Evolutionary conservation across 2,329 filamentous ascomycete genomes (phyloP).

Genomic region (Arthrocladium fulminans): DNA sequence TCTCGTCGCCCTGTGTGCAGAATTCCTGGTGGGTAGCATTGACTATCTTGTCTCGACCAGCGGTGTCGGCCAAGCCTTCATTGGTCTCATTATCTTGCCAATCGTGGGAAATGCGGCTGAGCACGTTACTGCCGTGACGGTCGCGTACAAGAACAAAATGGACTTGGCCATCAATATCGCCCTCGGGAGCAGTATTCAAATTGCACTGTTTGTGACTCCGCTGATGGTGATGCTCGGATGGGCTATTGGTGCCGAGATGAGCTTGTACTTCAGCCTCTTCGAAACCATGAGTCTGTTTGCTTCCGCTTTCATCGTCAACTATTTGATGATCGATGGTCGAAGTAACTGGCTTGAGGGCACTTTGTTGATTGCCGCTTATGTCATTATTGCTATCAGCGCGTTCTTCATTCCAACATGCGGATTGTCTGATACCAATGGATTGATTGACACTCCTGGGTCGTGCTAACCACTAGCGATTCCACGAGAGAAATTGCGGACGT

Average conservation of each 20-base stretch:
- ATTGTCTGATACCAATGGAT: conserved; percentile 19
- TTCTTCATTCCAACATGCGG: conserved; percentile 54
- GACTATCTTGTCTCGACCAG: conserved; percentile 52
- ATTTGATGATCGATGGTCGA: conserved; percentile 73
- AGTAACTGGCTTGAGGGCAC: conserved; percentile 76
- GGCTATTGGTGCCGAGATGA: conserved; percentile 60
- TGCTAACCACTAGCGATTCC: not conserved
- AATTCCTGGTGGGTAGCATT: conserved; percentile 62
- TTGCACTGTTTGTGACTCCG: conserved; percentile 61
- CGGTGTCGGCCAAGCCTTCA: conserved; percentile 54
- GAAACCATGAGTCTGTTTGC: conserved; percentile 83
- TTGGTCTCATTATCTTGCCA: conserved; percentile 62
- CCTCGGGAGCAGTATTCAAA: conserved; percentile 63
- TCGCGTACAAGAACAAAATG: conserved; percentile 68
- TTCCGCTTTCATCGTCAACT: conserved; percentile 77
- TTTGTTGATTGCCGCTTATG: conserved; percentile 56
- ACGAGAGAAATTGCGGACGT: not conserved
- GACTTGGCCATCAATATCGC: conserved; percentile 65
- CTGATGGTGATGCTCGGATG: conserved; percentile 64
- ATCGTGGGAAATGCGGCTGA: conserved; percentile 67
- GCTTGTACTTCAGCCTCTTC: conserved; percentile 78
- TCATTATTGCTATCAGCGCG: conserved; percentile 58
- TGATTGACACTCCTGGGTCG: conserved; percentile 11
- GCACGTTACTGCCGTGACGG: conserved; percentile 62
- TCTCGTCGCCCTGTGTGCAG: conserved; percentile 59